Base-by-base conservation (phyloP, 257 asterid genomes). In the Lantana camara region DNA sequence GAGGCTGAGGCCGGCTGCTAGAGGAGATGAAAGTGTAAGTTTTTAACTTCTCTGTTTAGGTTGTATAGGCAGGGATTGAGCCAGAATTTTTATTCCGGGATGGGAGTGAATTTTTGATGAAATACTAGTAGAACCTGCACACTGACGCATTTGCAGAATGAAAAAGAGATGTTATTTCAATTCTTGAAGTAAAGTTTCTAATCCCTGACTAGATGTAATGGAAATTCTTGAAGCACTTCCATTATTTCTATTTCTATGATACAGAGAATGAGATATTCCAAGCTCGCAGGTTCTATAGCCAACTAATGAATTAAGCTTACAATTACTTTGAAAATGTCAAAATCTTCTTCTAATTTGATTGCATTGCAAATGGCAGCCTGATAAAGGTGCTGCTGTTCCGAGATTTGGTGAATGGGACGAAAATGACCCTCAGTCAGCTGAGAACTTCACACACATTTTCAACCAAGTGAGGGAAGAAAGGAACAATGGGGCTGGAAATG, bases 401-500 rank as follows among this genome's bases (percentile, higher is more conserved):
- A 82, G 64, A 81, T 93, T 93, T 58, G 98, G 98, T 0, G 94
- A 76, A 16, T 93, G 98, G 98, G 79, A 91, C 21, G 96, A 86
- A 47, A 83, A 60, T 0, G 73, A 87, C 64, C 95, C 97, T 47
- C 82, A 80, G 48, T 72, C 94, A 1, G 95, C 97, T 9, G 98
- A 89, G 20, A 78, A 87, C 66, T 89, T 76, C 79, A 85, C 97
- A 12, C 80, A 74, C 64, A 85, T 85, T 50, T 93, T 93, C 70
- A 73, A 89, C 70, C 59, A 76, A 50, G 84, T 87, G 50, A 79
- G 90, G 0, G 83, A 79, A 69, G 91, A 82, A 65, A 83, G 75
- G 78, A 82, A 82, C 3, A 20, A 56, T 0, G 83, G 64, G 14
- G n/a, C 71, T 14, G 82, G 83, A 68, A 81, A 78, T 46, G 23